Evolutionary conservation across 2,329 filamentous ascomycete genomes (phyloP), one percentile per base, ranked within the genome.

Genomic region (Sarocladiaceae sp.): DNA sequence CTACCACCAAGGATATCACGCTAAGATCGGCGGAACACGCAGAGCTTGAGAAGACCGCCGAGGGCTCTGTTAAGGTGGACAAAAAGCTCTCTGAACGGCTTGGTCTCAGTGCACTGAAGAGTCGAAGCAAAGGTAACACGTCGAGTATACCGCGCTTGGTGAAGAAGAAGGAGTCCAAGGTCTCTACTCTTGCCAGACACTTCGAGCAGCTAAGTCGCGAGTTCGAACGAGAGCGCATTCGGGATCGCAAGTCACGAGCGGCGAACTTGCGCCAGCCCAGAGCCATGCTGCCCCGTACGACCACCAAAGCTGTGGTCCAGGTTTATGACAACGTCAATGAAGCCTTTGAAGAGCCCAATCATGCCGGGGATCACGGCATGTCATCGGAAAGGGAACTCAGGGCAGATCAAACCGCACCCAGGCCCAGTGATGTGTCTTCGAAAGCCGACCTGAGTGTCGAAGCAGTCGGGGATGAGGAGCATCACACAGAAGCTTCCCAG

Each of bases 191-290:
- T 41, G 88, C 93, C 15, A 88, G 88, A 54, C 93, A 97, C 61
- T 97, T 98, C 58, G 94, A 98, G 63, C 90, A 97, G 61, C 73
- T 98, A 46, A 96, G 89, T 54, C 83, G 90, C 19, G 94, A 98
- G 58, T 98, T 98, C 53, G 89, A 96, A 58, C 95, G 91, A 55
- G 91, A 98, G 64, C 80, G 93, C 34, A 78, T 94, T 53, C 83
- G 86, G 40, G 91, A 97, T 61, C 80, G 87, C 51, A 84, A 83
- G 55, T 85, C 89, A 60, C 74, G 88, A 47, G 86, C 88, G 20
- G 85, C 87, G 35, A 88, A 83, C 57, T 82, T 85, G 58, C 70
- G 74, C 33, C 73, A 78, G 60, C 87, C 88, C 12, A 79, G 90
- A 49, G 88, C 88, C 1, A 91, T 91, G 59, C 65, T 80, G 18